These are phyloP conservation scores for Leucocoprinus birnbaumii DNA, from an alignment of 768 basidiomycete species.

Conservation along the genomic window DNA sequence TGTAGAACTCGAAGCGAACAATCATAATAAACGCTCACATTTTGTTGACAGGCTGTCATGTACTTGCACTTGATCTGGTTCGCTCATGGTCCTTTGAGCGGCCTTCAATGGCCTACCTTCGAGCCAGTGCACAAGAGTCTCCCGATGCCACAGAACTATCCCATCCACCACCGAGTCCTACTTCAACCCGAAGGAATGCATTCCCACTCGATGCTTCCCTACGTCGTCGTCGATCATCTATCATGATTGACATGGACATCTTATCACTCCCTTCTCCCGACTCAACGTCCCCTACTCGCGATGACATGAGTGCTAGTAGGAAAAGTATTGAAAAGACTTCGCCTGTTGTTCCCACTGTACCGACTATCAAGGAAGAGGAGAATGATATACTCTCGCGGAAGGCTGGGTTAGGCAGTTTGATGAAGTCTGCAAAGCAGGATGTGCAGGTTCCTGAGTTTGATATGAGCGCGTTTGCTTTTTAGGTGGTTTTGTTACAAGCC, in stretches of 20 bases:
- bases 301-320: not conserved
- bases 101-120: constrained; percentile 45
- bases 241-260: constrained; percentile 90
- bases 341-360: constrained; percentile 24
- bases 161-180: constrained; percentile 23
- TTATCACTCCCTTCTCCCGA: constrained; percentile 57
- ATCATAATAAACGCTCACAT: not conserved
- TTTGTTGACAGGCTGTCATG: constrained; percentile 73
- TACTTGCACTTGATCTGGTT: constrained; percentile 86
- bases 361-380: constrained; percentile 39
- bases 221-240: constrained; percentile 60
- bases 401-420: constrained; percentile 75
- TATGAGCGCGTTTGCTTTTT: constrained; percentile 76
- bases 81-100: constrained; percentile 89
- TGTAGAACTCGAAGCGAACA: constrained; percentile 22
- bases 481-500: constrained; percentile 4
- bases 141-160: constrained; percentile 11
- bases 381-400: constrained; percentile 63
- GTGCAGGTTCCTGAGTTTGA: constrained; percentile 85
- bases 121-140: constrained; percentile 1
- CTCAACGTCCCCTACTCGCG: constrained; percentile 41
- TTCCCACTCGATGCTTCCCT: constrained; percentile 50
- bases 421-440: constrained; percentile 91
- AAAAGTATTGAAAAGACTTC: constrained; percentile 15
- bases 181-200: constrained; percentile 37